Base-by-base conservation (phyloP, 1,284 basidiomycete genomes). In the Leccinum fallax region DNA sequence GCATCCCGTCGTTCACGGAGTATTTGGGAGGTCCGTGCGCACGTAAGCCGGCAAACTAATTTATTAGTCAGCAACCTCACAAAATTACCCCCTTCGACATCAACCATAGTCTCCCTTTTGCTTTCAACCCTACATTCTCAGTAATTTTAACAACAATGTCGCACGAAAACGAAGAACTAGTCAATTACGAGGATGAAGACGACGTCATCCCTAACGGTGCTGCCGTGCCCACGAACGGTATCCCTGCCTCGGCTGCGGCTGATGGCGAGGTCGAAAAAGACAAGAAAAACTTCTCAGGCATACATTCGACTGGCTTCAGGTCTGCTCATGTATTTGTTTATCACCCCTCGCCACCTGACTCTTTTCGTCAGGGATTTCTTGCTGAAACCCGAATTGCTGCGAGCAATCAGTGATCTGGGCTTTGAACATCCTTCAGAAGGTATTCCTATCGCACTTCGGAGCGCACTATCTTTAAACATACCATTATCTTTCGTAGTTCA, bases 361-460 rank as follows among this genome's bases (percentile, higher is more conserved):
- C 58, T 49, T 57, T 61, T 63, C 64, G 63, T 70, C 15, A 69
- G 68, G 60, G 68, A 69, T 53, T 69, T 69, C 58, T 66, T 69
- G 66, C 61, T 73, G 32, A 69, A 73, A 40, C 71, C 68, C 0
- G 97, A 99, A 78, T 81, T 99, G 66, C 85, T 99, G 71, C 92
- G 97, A 70, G 96, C 97, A 59, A 99, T 99, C 77, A 97, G 94
- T 78, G 97, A 99, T 75, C 83, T 99, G 53, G 97, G 97, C 81
- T 99, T 99, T 76, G 97, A 99, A 80, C 97, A 99, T 81, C 97
- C 97, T 59, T 98, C 97, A 56, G 97, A 99, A 87, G 97, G 97
- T 98, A 71, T 66, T 81, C 78, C 16, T 48, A 11, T 59, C 10
- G 16, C 15, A 48, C 6, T 56, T 53, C 57, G 40, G 61, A 34